Base-by-base conservation (phyloP, 2,329 filamentous ascomycete genomes). In the Hypoxylon sp. region DNA sequence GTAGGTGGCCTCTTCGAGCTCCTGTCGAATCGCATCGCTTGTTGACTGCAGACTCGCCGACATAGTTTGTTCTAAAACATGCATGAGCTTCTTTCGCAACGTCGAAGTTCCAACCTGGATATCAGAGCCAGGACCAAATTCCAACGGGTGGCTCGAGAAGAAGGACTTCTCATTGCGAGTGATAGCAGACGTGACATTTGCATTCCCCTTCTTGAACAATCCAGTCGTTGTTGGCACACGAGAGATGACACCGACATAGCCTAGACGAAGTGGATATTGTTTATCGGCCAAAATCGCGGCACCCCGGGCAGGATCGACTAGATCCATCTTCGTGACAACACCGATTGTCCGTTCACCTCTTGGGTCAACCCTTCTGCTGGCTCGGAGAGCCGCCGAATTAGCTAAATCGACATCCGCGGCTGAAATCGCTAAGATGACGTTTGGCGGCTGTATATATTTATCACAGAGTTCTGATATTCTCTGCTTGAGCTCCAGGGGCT, bases 301-400 rank as follows among this genome's bases (percentile, higher is more conserved):
- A 31, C 95, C 96, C 64, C 95, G 90, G 6, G 85, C 84, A 2
- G 96, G 87, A 73, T 98, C 95, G 6, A 99, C 95, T 22, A 99
- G 86, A 76, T 99, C 96, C 95, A 99, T 98, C 83, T 99, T 99
- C 2, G 96, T 99, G 46, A 99, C 91, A n/a, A 99, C 96, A 49
- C 96, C 96, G 77, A 99, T 99, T 0, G 96, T 99, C 69, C 96
- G 88, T 82, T 99, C 96, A 61, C 96, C 96, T 68, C 96, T 88
- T 1, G 96, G 96, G 76, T 99, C 96, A 30, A 98, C 95, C 73
- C 95, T 89, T 70, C 96, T 89, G 73, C 95, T 97, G 17, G 96
- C 94, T 74, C 95, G 88, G 25, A 99, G 82, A 5, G 96, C 95
- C 6, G 96, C 96, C 1, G 96, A 99, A 80, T 99, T 99, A 22